Base-by-base conservation (phyloP, 306 rosid species). In the Castanospermum australe region DNA sequence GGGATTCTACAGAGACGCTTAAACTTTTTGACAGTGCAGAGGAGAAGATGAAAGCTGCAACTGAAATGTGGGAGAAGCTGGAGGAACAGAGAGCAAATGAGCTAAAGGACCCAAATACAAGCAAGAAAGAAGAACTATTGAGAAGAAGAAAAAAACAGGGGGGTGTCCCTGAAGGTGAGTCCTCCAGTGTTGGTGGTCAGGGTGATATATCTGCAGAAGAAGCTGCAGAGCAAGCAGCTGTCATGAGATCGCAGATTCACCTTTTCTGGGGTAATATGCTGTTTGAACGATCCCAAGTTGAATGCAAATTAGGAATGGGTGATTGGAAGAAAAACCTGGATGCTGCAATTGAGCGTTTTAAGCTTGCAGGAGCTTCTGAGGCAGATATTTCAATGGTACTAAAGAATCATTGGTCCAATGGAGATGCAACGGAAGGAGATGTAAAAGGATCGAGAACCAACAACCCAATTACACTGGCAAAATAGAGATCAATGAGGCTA, bases 241-340 rank as follows among this genome's bases (percentile, higher is more conserved):
- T 90, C 14, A 92, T 88, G 97, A 88, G 87, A 74, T 90, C 90
- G 18, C 92, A 90, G 77, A 88, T 92, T 63, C 94, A 92, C 83
- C 85, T 92, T 63, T 92, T 92, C 86, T 90, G 90, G 94, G 94
- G 93, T 18, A 92, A 90, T 77, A 90, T 90, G 93, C 93, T 86
- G 8, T 92, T 90, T 50, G 94, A 88, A 82, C 87, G 90, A 69
- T 92, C 94, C 61, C 94, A 88, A 71, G 95, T 90, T 6, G 94
- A 92, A 72, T 88, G 86, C 68, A 92, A 88, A 52, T 57, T 92
- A 35, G 90, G 89, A 70, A 6, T 81, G 65, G 85, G 68, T 60
- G 85, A 80, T 67, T 92, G 92, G 97, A 85, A 90, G 85, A 79
- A 82, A 52, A 88, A 87, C 28, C 79, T 88, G 24, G 90, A 87